These are phyloP conservation scores for Aspergillus candidus DNA, from an alignment of 2,329 filamentous ascomycete species.

Conservation along the genomic window DNA sequence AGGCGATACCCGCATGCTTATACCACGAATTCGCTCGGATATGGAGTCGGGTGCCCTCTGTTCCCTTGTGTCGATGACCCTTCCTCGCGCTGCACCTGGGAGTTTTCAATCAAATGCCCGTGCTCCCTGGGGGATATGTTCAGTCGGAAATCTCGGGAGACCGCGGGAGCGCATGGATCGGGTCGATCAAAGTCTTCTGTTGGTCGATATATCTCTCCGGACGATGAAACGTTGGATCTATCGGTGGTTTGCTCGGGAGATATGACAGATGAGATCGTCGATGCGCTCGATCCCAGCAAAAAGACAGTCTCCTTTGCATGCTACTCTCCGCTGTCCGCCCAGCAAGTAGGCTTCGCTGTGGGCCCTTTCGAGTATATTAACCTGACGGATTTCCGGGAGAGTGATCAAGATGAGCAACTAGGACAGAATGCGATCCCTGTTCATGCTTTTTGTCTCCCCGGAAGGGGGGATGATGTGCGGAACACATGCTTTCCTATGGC, in stretches of 20 bases:
- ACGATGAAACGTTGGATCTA: slow-evolving; percentile 84
- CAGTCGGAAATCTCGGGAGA: slow-evolving; percentile 30
- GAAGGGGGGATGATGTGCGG: slow-evolving; percentile 71
- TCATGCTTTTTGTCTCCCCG: slow-evolving; percentile 84
- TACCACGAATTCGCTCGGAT: slow-evolving; percentile 71
- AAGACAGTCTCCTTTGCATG: slow-evolving; percentile 85
- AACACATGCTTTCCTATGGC: slow-evolving; percentile 84
- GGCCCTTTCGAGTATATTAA: slow-evolving; percentile 94
- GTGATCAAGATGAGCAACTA: slow-evolving; percentile 85
- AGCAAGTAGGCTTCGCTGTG: slow-evolving; percentile 88
- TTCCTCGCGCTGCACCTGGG: slow-evolving; percentile 76
- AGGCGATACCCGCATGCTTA: slow-evolving; percentile 85
- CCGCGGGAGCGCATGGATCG: slow-evolving; percentile 12
- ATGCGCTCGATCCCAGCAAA: slow-evolving; percentile 69
- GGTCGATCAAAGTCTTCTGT: slow-evolving; percentile 21
- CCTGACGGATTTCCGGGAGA: slow-evolving; percentile 78
- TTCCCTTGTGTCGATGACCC: slow-evolving; percentile 92
- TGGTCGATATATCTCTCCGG: slow-evolving; percentile 51
- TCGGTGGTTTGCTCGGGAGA: slow-evolving; percentile 87
- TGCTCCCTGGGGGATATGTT: slow-evolving; percentile 75
- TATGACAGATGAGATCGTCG: slow-evolving; percentile 72
- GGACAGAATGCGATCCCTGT: slow-evolving; percentile 83
- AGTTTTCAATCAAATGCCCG: slow-evolving; percentile 78
- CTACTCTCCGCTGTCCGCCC: slow-evolving; percentile 67
- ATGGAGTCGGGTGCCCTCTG: slow-evolving; percentile 74